Base-by-base conservation (phyloP, 768 basidiomycete genomes). In the Austroboletus festivus region DNA sequence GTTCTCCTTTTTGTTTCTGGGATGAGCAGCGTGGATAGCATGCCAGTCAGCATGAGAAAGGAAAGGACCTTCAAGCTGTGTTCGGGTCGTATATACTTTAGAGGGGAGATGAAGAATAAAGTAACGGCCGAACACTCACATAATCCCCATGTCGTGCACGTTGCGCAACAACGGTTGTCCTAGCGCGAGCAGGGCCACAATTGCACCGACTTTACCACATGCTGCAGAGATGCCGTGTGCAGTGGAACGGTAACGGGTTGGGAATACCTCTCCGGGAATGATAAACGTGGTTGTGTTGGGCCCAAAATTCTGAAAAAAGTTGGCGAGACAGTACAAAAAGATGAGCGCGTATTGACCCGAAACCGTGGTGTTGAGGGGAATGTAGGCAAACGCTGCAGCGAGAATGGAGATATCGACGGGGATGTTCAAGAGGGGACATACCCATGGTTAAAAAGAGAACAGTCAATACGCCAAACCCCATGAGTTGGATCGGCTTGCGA, bases 1-100 rank as follows among this genome's bases (percentile, higher is more conserved):
- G n/a, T n/a, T n/a, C n/a, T n/a, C n/a, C n/a, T 68, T 62, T 80
- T 93, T 40, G 91, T 91, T 71, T 93, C 91, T 26, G 86, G 86
- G n/a, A 93, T 63, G 21, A 92, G 76, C 35, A 89, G 69, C 2
- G 90, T 91, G 9, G 91, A 89, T 71, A 84, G 76, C 56, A 90
- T 71, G 44, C 90, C 90, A 1, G 86, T 89, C 48, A 89, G 69
- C 89, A 90, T 91, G 75, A 91, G 84, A 41, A 89, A 69, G 9
- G 89, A 86, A 53, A 92, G 86, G 52, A 88, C 79, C 64, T 89
- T 78, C 33, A 93, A 67, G 55, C 84, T 86, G 42, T 1, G 24
- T 33, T 33, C 20, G 19, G n/a, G 35, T 7, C 12, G 16, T 23
- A 24, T 10, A 38, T 19, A 35, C 50, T 55, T 38, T 30, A 55